phyloP scores from a whole-genome alignment of 2,329 filamentous ascomycete genomes.

The Cercospora sojina region DNA sequence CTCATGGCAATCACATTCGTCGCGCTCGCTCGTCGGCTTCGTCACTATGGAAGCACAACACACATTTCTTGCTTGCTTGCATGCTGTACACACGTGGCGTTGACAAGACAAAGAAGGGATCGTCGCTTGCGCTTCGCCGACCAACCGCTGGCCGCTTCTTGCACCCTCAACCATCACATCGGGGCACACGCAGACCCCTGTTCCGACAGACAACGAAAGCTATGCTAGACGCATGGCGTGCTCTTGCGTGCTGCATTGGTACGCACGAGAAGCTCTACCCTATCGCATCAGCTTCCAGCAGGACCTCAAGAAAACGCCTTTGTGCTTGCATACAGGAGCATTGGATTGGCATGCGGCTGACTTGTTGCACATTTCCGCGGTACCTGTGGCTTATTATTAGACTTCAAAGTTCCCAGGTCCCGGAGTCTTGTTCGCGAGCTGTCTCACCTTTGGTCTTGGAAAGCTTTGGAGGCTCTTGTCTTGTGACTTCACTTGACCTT shows the following conservation, averaged over 20 bases:
- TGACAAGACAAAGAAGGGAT: neutral
- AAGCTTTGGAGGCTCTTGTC: neutral
- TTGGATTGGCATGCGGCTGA: neutral
- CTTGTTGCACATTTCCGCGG: neutral
- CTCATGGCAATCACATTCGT: neutral
- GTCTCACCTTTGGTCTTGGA: neutral
- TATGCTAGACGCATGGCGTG: conserved; percentile 9
- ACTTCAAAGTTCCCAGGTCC: neutral
- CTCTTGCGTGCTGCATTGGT: conserved; percentile 10
- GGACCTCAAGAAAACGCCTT: neutral
- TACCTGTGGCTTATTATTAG: neutral
- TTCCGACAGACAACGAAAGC: neutral
- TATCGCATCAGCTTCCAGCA: neutral
- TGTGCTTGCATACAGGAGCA: neutral
- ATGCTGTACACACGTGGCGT: neutral
- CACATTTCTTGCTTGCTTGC: neutral
- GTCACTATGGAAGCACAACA: neutral
- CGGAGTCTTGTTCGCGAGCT: neutral
- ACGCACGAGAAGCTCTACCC: neutral
- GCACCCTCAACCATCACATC: neutral
- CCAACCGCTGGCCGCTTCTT: neutral
- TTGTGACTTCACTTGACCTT: conserved; percentile 1
- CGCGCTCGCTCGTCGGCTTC: neutral
- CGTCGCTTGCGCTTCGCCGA: conserved; percentile 2
- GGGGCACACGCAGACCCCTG: neutral